Evolutionary conservation across 2,329 filamentous ascomycete species (phyloP).

Genomic region (Blastomyces silverae): DNA sequence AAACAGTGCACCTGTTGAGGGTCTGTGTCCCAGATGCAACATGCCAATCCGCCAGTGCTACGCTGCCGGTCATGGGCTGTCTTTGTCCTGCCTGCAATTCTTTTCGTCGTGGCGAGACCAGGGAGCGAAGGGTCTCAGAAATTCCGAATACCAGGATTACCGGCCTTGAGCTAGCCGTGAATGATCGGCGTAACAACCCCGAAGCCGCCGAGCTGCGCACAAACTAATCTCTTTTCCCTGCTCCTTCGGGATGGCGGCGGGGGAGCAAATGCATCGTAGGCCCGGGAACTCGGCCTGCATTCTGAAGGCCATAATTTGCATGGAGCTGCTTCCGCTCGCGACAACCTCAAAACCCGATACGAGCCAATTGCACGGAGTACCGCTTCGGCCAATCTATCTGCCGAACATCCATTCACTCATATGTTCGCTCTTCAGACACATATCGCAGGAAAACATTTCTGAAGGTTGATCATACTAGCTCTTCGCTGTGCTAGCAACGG

Average conservation of each 20-base stretch:
- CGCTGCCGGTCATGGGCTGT: background rate
- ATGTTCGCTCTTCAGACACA: background rate
- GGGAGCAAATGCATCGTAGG: background rate
- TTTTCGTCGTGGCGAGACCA: background rate
- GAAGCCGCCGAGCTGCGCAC: background rate
- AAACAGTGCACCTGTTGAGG: background rate
- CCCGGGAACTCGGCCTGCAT: background rate
- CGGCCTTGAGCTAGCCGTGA: background rate
- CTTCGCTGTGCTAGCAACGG: background rate
- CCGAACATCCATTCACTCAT: background rate
- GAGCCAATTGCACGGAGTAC: background rate
- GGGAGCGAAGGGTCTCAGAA: background rate
- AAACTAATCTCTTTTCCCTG: background rate
- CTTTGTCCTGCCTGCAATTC: background rate
- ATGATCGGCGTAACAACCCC: background rate
- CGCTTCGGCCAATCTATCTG: background rate
- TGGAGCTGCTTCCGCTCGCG: background rate
- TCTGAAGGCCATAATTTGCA: background rate
- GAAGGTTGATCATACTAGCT: background rate
- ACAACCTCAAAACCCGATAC: background rate
- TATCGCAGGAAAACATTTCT: background rate
- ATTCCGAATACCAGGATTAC: background rate
- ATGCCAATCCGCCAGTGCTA: background rate
- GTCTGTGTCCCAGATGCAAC: background rate
- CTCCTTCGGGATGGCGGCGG: background rate